Evolutionary conservation across 495 filamentous ascomycete species (phyloP).

Genomic region (Geoglossum glabrum): DNA sequence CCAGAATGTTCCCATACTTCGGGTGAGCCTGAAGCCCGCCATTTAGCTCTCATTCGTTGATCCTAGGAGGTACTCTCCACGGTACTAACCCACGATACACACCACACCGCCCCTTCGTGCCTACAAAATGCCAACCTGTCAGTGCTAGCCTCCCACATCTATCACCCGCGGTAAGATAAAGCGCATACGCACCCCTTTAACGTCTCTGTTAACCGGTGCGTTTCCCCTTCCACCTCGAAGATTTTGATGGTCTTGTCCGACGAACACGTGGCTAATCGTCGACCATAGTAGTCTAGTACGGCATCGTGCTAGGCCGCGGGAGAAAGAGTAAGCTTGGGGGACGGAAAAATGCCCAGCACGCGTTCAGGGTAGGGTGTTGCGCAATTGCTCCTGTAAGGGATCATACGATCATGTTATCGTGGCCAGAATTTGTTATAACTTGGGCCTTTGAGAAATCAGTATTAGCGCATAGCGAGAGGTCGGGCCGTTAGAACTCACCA

Average conservation of each 20-base stretch:
- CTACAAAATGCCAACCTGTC: constrained; percentile 22
- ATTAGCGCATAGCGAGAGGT: background rate
- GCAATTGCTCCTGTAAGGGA: constrained; percentile 2
- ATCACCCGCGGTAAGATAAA: background rate
- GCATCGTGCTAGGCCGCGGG: constrained; percentile 60
- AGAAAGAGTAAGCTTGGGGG: background rate
- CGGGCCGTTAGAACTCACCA: background rate
- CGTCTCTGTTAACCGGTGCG: constrained; percentile 78
- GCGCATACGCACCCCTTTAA: constrained; percentile 57
- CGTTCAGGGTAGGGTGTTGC: background rate
- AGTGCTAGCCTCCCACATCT: background rate
- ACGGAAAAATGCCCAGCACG: background rate
- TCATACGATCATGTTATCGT: constrained; percentile 99
- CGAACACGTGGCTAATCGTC: constrained; percentile 88
- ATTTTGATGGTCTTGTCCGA: constrained; percentile 98
- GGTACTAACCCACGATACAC: constrained; percentile 62
- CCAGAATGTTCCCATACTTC: constrained; percentile 95
- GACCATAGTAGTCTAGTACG: constrained; percentile 93
- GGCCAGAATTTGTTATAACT: constrained; percentile 74
- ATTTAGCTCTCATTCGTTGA: background rate
- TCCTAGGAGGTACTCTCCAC: background rate
- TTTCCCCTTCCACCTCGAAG: constrained; percentile 91
- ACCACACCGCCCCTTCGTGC: constrained; percentile 92
- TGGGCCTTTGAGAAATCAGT: constrained; percentile 34
- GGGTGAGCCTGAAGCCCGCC: constrained; percentile 51